A percentile compares a stretch with the other conserved stretches of the same genome.
These are phyloP conservation scores for Phytophthora capsici DNA, from an alignment of 352 stramenopile genomes.

Conservation along the genomic window DNA sequence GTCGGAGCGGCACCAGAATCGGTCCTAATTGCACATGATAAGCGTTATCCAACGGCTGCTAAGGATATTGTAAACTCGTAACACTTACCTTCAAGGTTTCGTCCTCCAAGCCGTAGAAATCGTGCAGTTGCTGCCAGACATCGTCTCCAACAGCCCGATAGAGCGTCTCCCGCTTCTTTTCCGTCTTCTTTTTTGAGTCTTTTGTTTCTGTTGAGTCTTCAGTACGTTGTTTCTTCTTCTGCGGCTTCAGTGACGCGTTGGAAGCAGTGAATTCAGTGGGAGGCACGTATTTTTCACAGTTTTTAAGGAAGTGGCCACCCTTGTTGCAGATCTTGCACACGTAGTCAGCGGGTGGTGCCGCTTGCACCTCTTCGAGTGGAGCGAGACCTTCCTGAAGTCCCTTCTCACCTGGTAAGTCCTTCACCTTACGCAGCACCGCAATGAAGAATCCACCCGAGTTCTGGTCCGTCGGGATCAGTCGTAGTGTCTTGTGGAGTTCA, in stretches of 20 bases:
- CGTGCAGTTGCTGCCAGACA: slow-evolving; percentile 57
- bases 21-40: slow-evolving; percentile 26
- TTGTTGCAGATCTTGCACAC: slow-evolving; percentile 78
- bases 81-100: slow-evolving; percentile 49
- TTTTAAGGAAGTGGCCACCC: slow-evolving; percentile 81
- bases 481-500: slow-evolving; percentile 91
- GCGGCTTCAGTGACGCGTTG: slow-evolving; percentile 37
- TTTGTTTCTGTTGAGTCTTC: slow-evolving; percentile 15
- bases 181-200: slow-evolving; percentile 25
- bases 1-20: slow-evolving; percentile 83
- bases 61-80: not conserved
- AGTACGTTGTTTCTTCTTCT: slow-evolving; percentile 59
- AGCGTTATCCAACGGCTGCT: not conserved
- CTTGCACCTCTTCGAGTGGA: slow-evolving; percentile 52
- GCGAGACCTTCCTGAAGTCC: slow-evolving; percentile 59
- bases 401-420: slow-evolving; percentile 53
- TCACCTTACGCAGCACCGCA: slow-evolving; percentile 92
- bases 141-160: slow-evolving; percentile 74
- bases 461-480: slow-evolving; percentile 97
- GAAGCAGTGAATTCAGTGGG: slow-evolving; percentile 46
- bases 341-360: slow-evolving; percentile 61
- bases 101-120: slow-evolving; percentile 76
- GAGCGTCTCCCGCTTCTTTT: slow-evolving; percentile 70
- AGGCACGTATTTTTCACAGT: slow-evolving; percentile 64
- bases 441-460: slow-evolving; percentile 99